Conservation (phyloP, 345 rosid species). For the Dovyalis caffra region DNA sequence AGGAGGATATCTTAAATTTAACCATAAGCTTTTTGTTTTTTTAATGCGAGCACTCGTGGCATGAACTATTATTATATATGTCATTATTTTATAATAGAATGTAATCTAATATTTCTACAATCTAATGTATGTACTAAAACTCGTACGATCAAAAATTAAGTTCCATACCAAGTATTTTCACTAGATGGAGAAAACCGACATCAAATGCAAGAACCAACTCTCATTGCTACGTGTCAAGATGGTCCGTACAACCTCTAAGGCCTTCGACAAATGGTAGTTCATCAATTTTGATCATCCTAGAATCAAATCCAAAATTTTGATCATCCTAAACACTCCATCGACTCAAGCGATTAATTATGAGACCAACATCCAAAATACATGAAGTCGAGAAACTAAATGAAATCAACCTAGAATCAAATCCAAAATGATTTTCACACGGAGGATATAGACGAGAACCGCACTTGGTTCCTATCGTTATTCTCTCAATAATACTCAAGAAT, state of each 20-base stretch:
- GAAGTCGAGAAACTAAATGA: slow-evolving; percentile 3
- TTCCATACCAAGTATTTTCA: background rate
- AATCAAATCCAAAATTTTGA: too few relatives aligned
- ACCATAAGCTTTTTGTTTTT: too few relatives aligned
- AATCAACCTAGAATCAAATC: slow-evolving; percentile 24
- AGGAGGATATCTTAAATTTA: background rate
- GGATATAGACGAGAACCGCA: slow-evolving; percentile 16
- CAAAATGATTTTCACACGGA: slow-evolving; percentile 19
- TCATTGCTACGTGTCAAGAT: background rate
- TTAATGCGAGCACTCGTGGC: too few relatives aligned
- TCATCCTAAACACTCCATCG: slow-evolving; percentile 12
- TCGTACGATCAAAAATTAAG: slow-evolving; percentile 27
- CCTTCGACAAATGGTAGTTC: slow-evolving; percentile 8
- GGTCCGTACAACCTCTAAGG: slow-evolving; percentile 19
- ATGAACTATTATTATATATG: slow-evolving; percentile 10
- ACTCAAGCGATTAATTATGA: slow-evolving; percentile 14
- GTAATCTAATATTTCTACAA: background rate
- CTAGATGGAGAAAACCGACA: slow-evolving; percentile 1
- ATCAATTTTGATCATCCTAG: slow-evolving; percentile 27
- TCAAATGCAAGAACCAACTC: slow-evolving; percentile 3
- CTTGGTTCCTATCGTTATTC: slow-evolving; percentile 10
- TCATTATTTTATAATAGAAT: background rate
- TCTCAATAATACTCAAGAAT: slow-evolving; percentile 12
- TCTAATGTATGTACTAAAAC: slow-evolving; percentile 7
- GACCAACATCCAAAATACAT: slow-evolving; percentile 21